Percentiles rank a stretch among this genome's conserved stretches.
Evolutionary conservation across 2,329 filamentous ascomycete genomes (phyloP).

Genomic region (Aspergillus chevalieri): DNA sequence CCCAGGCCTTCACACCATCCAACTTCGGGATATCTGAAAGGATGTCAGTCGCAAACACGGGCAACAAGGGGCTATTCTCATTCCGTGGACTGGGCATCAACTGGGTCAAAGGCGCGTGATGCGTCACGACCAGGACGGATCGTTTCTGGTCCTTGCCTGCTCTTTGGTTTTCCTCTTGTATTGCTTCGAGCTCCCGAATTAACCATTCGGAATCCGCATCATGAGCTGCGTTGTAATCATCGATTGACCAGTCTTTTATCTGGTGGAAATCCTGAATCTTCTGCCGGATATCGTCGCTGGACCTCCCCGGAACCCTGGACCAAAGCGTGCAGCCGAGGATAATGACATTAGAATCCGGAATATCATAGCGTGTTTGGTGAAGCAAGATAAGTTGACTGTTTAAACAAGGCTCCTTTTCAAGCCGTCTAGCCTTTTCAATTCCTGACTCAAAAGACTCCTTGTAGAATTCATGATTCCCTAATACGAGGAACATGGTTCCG

Average conservation of each 20-base stretch:
- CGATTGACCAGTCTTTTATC: slow-evolving; percentile 49
- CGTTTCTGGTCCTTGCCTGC: neutral
- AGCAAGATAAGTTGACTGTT: slow-evolving; percentile 22
- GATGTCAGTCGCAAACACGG: slow-evolving; percentile 51
- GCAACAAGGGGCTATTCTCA: slow-evolving; percentile 40
- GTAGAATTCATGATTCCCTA: slow-evolving; percentile 28
- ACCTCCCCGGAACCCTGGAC: slow-evolving; percentile 43
- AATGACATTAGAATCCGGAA: slow-evolving; percentile 34
- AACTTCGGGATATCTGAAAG: slow-evolving; percentile 15
- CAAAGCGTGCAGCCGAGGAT: slow-evolving; percentile 56
- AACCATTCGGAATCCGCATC: slow-evolving; percentile 49
- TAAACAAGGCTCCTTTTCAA: slow-evolving; percentile 22
- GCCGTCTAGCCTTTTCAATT: slow-evolving; percentile 16
- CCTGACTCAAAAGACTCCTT: slow-evolving; percentile 13
- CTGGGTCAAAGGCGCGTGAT: slow-evolving; percentile 51
- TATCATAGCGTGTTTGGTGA: slow-evolving; percentile 19
- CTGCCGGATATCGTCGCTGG: slow-evolving; percentile 34
- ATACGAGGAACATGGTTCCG: slow-evolving; percentile 15
- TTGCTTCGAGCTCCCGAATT: slow-evolving; percentile 26
- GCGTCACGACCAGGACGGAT: slow-evolving; percentile 48
- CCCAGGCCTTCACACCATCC: slow-evolving; percentile 33
- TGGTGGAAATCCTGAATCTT: slow-evolving; percentile 51
- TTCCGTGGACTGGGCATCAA: slow-evolving; percentile 48
- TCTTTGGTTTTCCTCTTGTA: slow-evolving; percentile 9
- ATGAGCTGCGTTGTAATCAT: slow-evolving; percentile 47